A percentile compares a stretch with the other conserved stretches of the same genome.
Conservation (phyloP, 257 asterid genomes). For the Penstemon eatonii region DNA sequence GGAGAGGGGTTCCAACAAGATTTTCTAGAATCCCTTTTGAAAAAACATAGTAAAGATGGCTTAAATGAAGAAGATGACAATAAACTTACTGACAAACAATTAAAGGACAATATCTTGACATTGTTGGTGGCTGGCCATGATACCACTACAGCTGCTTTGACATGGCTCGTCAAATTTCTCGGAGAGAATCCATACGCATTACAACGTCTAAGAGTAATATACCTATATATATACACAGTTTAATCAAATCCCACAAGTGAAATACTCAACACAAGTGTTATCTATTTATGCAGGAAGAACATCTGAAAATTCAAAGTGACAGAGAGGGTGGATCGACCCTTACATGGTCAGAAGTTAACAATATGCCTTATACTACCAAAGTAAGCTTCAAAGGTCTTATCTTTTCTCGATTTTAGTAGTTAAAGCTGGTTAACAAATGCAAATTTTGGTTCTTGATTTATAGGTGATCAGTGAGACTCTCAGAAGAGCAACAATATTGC, state of each 20-base stretch:
- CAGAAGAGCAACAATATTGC: slow-evolving; percentile 79
- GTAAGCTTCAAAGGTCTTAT: slow-evolving; percentile 35
- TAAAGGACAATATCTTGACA: slow-evolving; percentile 81
- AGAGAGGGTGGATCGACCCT: slow-evolving; percentile 57
- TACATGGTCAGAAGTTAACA: slow-evolving; percentile 78
- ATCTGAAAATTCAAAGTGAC: slow-evolving; percentile 47
- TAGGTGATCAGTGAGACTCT: slow-evolving; percentile 80
- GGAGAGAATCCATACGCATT: slow-evolving; percentile 69
- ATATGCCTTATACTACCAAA: slow-evolving; percentile 74
- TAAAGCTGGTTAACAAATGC: neutral
- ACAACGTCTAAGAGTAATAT: slow-evolving; percentile 64
- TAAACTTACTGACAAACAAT: slow-evolving; percentile 74
- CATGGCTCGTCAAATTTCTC: slow-evolving; percentile 76
- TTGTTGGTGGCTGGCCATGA: slow-evolving; percentile 87
- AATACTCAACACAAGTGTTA: slow-evolving; percentile 11
- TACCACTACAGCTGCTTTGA: slow-evolving; percentile 83
- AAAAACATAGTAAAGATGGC: slow-evolving; percentile 53
- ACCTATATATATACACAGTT: neutral
- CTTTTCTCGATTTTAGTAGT: neutral
- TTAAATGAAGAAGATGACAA: slow-evolving; percentile 57
- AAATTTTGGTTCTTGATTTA: slow-evolving; percentile 21
- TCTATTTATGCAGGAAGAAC: slow-evolving; percentile 61
- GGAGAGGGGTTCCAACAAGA: slow-evolving; percentile 63
- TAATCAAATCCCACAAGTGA: neutral
- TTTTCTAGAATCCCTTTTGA: slow-evolving; percentile 65